Evolutionary conservation across 352 stramenopile species (phyloP), one percentile per base, ranked within the genome.

Genomic region (Globisporangium takayamanum): DNA sequence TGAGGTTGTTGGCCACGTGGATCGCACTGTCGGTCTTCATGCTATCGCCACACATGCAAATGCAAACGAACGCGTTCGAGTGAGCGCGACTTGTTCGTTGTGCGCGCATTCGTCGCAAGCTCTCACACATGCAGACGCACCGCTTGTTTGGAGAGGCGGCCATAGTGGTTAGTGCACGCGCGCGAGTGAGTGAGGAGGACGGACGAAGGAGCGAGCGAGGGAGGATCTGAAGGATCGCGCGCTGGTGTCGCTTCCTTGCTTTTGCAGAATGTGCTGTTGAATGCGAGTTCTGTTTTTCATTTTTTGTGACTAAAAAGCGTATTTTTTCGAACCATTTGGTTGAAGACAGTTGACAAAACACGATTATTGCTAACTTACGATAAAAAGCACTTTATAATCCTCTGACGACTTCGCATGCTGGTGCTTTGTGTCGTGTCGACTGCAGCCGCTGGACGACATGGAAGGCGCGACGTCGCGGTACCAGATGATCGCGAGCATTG

Each of bases 1-100:
- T 81, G 22, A 91, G 70, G 67, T 94, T 94, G 59, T 89, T 56
- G 14, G 71, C 77, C 11, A 70, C 10, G 15, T 57, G 57, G 3
- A 62, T 30, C n/a, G 37, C 30, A 7, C 11, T 25, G 16, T 62
- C 57, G 18, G 51, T 55, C 36, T 62, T 62, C 48, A 62, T 53
- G 41, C 57, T 62, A 47, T 20, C 45, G 16, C 5, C 42, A 51
- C 18, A 36, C 15, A 42, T 20, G 7, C 16, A 4, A 51, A 25
- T 26, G 44, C 10, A 46, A 20, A 14, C 22, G 48, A 26, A 22
- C 18, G 11, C 41, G 20, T 15, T 28, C 44, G 20, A 49, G 20
- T 5, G 6, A 28, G 44, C 18, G 20, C 8, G 5, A 33, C 5
- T 18, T 3, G 25, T 7, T 25, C 14, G 2, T 39, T 37, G 18